Percentiles rank a stretch among this genome's conserved stretches.
These are phyloP conservation scores for Kodamaea jinghongensis DNA, from an alignment of 805 yeast species.

Conservation along the genomic window DNA sequence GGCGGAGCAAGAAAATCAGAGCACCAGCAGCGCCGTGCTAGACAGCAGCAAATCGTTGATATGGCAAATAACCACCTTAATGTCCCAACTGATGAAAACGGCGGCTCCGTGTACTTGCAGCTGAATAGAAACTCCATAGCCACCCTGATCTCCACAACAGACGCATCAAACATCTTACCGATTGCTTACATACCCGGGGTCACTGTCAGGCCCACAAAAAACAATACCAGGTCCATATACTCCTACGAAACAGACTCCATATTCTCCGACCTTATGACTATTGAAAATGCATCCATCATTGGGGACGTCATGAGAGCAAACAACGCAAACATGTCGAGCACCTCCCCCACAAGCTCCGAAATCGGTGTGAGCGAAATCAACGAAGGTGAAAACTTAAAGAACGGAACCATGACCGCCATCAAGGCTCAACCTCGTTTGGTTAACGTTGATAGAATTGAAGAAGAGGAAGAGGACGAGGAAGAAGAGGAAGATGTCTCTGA, in stretches of 20 bases:
- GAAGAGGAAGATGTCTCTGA: slow-evolving; percentile 14
- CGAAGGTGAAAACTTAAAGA: slow-evolving; percentile 15
- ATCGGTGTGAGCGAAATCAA: slow-evolving; percentile 3
- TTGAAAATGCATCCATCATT: slow-evolving; percentile 46
- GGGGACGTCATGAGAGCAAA: slow-evolving; percentile 35
- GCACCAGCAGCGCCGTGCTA: slow-evolving; percentile 11
- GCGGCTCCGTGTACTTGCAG: slow-evolving; percentile 14
- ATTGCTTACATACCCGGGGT: slow-evolving; percentile 95
- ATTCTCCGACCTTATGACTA: slow-evolving; percentile 42
- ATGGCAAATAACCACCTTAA: slow-evolving; percentile 13
- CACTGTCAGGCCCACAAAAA: slow-evolving; percentile 54
- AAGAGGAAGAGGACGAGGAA: slow-evolving; percentile 37
- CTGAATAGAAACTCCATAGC: slow-evolving; percentile 44
- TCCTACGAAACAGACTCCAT: slow-evolving; percentile 42
- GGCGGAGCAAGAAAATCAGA: slow-evolving; percentile 7
- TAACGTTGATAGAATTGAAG: slow-evolving; percentile 48
- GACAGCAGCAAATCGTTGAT: slow-evolving; percentile 15
- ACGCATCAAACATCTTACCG: slow-evolving; percentile 85
- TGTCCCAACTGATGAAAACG: slow-evolving; percentile 6
- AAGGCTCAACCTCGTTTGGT: slow-evolving; percentile 72
- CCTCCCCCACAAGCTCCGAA: neutral
- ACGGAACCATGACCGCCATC: slow-evolving; percentile 66
- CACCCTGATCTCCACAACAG: slow-evolving; percentile 62
- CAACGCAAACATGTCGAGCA: slow-evolving; percentile 11
- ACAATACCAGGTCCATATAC: slow-evolving; percentile 44